Conservation (phyloP, 2,329 filamentous ascomycete species). For the Achaetomium macrosporum region DNA sequence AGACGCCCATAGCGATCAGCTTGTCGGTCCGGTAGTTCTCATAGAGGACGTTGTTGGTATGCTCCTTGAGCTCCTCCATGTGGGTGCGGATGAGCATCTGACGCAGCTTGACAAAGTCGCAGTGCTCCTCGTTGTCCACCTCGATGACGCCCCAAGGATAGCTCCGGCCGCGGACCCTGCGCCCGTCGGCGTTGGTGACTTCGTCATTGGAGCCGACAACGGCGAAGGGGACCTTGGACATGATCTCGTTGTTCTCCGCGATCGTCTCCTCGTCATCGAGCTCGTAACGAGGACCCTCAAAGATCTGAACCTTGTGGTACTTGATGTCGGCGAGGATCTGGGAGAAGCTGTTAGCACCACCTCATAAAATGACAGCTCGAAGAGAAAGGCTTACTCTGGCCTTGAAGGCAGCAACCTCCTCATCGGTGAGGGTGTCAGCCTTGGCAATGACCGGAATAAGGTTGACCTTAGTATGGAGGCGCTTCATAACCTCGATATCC, state of each 20-base stretch:
- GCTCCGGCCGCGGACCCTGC: slow-evolving; percentile 89
- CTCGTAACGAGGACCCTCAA: slow-evolving; percentile 96
- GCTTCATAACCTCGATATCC: slow-evolving; percentile 98
- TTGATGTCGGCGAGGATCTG: slow-evolving; percentile 96
- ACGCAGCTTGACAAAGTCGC: slow-evolving; percentile 98
- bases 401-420: slow-evolving; percentile 94
- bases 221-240: slow-evolving; percentile 99
- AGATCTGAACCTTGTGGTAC: slow-evolving; percentile 97
- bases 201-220: slow-evolving; percentile 96
- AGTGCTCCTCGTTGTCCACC: slow-evolving; percentile 99
- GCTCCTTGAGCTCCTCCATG: slow-evolving; percentile 99
- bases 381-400: slow-evolving; percentile 64
- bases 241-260: slow-evolving; percentile 99
- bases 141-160: slow-evolving; percentile 99
- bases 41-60: slow-evolving; percentile 98
- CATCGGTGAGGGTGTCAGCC: slow-evolving; percentile 94
- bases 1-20: slow-evolving; percentile 96
- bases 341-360: slow-evolving; percentile 12
- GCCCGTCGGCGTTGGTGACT: slow-evolving; percentile 83
- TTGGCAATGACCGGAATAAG: slow-evolving; percentile 98
- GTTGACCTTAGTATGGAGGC: slow-evolving; percentile 99
- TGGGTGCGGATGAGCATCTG: slow-evolving; percentile 99
- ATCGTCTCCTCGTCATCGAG: slow-evolving; percentile 99
- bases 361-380: too few species aligned
- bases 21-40: slow-evolving; percentile 99